Conservation (phyloP, 176 grass and related monocot genomes). For the Phoenix roebelenii region DNA sequence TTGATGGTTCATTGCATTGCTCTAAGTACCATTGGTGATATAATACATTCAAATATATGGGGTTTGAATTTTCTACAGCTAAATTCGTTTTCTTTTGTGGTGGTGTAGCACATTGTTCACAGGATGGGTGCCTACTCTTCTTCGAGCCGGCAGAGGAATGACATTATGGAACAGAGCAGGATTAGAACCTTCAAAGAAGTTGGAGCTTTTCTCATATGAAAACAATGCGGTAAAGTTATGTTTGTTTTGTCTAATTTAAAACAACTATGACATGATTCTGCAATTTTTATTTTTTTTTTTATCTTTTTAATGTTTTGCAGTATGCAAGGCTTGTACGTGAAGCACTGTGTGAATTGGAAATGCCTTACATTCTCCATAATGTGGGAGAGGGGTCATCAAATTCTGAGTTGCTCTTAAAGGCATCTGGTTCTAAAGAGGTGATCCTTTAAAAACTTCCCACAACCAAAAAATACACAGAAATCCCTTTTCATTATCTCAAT, state of each 20-base stretch:
- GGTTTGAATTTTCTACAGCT: background rate
- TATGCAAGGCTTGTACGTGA: conserved; percentile 77
- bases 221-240: conserved; percentile 51
- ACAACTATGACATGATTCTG: too few relatives aligned
- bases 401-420: conserved; percentile 35
- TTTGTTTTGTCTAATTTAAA: too few relatives aligned
- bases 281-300: too few relatives aligned
- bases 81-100: background rate
- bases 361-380: conserved; percentile 87
- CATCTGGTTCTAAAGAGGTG: conserved; percentile 61
- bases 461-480: too few relatives aligned
- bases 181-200: conserved; percentile 44
- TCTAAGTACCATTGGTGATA: too few relatives aligned
- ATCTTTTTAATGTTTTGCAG: conserved; percentile 18
- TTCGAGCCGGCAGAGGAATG: conserved; percentile 86
- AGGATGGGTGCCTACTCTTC: conserved; percentile 89
- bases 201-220: conserved; percentile 87
- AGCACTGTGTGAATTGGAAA: conserved; percentile 84
- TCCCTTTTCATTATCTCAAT: too few relatives aligned
- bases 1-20: too few relatives aligned
- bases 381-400: conserved; percentile 61
- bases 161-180: conserved; percentile 71
- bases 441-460: background rate
- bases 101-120: conserved; percentile 62
- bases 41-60: too few relatives aligned